Evolutionary conservation across 192 early-diverging fungal genomes (phyloP).

Genomic region (Umbelopsis sp.): DNA sequence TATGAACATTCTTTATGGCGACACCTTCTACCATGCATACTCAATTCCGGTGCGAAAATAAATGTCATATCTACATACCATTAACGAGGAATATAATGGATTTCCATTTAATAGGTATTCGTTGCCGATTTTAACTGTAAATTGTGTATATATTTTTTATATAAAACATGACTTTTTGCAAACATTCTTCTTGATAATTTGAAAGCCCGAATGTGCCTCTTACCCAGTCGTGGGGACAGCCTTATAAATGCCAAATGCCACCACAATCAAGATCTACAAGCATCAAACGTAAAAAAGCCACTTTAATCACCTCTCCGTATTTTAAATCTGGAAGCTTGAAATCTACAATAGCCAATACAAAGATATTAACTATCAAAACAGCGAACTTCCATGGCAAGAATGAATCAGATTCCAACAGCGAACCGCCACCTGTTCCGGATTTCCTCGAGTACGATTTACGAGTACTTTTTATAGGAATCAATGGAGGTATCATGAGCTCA

Average conservation of each 20-base stretch:
- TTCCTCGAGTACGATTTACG: slow-evolving; percentile 50
- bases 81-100: no score
- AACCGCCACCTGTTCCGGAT: slow-evolving; percentile 34
- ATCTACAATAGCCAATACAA: neutral
- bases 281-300: neutral
- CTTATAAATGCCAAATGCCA: neutral
- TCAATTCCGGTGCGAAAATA: no score
- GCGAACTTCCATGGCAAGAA: neutral
- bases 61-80: no score
- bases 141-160: no score
- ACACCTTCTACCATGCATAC: no score
- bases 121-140: no score
- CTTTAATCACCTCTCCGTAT: neutral
- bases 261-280: neutral
- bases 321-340: neutral
- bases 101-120: no score
- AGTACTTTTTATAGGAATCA: slow-evolving; percentile 76
- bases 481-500: slow-evolving; percentile 66
- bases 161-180: no score
- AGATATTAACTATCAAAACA: neutral
- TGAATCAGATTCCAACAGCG: neutral
- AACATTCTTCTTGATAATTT: no score
- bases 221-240: no score
- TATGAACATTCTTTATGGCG: no score
- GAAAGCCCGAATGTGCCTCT: no score